Evolutionary conservation across 2,329 filamentous ascomycete species (phyloP).

Genomic region (Fusarium multiceps): DNA sequence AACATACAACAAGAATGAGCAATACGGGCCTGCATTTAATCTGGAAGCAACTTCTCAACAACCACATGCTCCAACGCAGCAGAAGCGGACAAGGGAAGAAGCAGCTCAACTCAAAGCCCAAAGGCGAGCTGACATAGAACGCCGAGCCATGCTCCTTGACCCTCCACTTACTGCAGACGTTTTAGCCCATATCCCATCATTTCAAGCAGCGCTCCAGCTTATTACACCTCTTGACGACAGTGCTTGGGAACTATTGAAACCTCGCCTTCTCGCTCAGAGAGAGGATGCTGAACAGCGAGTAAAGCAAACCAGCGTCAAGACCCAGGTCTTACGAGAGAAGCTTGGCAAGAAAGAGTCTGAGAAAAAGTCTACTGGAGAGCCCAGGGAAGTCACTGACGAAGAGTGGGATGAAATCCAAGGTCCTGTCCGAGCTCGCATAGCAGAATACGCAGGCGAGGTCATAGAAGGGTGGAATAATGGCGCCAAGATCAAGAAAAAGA

Average conservation of each 20-base stretch:
- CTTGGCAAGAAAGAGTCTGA: neutral
- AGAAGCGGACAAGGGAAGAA: constrained; percentile 70
- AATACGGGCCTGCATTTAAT: constrained; percentile 1
- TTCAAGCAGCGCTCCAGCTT: constrained; percentile 78
- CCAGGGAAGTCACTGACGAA: constrained; percentile 69
- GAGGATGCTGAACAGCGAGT: constrained; percentile 71
- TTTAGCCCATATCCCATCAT: constrained; percentile 77
- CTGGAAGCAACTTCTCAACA: constrained; percentile 7
- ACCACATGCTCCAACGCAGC: constrained; percentile 37
- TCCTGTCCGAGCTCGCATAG: constrained; percentile 73
- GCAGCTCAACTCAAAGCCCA: constrained; percentile 71
- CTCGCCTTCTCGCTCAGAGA: constrained; percentile 74
- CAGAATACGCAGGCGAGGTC: constrained; percentile 75
- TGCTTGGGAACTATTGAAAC: constrained; percentile 76
- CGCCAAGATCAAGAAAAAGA: constrained; percentile 70
- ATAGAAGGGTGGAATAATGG: constrained; percentile 76
- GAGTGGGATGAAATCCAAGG: constrained; percentile 79
- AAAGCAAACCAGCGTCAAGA: constrained; percentile 52
- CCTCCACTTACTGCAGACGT: constrained; percentile 73
- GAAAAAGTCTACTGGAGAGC: constrained; percentile 8
- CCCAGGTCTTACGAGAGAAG: constrained; percentile 51
- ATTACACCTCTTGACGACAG: constrained; percentile 73
- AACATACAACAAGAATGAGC: constrained; percentile 3
- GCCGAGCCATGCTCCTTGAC: constrained; percentile 71
- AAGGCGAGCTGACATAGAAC: constrained; percentile 77